phyloP scores from a whole-genome alignment of 2,329 filamentous ascomycete species.

The Fusarium zealandicum region DNA sequence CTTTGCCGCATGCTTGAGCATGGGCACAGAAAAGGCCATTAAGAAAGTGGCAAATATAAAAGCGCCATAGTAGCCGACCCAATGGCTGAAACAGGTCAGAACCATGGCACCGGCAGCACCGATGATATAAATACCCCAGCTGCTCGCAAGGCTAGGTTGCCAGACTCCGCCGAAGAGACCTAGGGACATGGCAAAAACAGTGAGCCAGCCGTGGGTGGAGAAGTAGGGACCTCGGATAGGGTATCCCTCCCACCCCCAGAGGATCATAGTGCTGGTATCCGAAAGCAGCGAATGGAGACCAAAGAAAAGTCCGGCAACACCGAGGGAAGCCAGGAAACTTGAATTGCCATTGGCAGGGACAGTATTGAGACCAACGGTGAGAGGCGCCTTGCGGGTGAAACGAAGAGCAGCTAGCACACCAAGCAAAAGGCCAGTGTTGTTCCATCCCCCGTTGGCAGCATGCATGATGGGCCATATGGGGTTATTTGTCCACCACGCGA shows the following conservation, averaged over 20 bases:
- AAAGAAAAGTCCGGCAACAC: conserved; percentile 86
- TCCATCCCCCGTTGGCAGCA: conserved; percentile 88
- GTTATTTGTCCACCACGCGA: conserved; percentile 93
- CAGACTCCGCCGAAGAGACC: conserved; percentile 81
- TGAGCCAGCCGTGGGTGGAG: conserved; percentile 88
- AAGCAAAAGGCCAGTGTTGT: conserved; percentile 79
- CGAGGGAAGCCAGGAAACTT: conserved; percentile 73
- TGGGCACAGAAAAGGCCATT: conserved; percentile 76
- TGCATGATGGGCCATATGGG: conserved; percentile 97
- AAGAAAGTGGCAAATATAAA: conserved; percentile 79
- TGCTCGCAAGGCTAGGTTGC: conserved; percentile 72
- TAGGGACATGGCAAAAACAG: conserved; percentile 83
- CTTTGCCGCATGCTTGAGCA: conserved; percentile 79
- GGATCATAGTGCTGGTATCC: conserved; percentile 98
- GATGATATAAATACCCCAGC: conserved; percentile 80
- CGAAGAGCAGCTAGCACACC: conserved; percentile 78
- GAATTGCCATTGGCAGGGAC: conserved; percentile 65
- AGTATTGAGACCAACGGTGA: conserved; percentile 49
- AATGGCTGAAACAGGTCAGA: conserved; percentile 79
- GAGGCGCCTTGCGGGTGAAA: conserved; percentile 72
- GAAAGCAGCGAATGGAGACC: conserved; percentile 91
- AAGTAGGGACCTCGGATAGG: conserved; percentile 87
- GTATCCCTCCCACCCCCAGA: conserved; percentile 98
- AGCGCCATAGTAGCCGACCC: conserved; percentile 89
- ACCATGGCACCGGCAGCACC: conserved; percentile 82